Evolutionary conservation across 192 early-diverging fungal genomes (phyloP), one percentile per base, ranked within the genome.

Genomic region (Dissophora globulifera): DNA sequence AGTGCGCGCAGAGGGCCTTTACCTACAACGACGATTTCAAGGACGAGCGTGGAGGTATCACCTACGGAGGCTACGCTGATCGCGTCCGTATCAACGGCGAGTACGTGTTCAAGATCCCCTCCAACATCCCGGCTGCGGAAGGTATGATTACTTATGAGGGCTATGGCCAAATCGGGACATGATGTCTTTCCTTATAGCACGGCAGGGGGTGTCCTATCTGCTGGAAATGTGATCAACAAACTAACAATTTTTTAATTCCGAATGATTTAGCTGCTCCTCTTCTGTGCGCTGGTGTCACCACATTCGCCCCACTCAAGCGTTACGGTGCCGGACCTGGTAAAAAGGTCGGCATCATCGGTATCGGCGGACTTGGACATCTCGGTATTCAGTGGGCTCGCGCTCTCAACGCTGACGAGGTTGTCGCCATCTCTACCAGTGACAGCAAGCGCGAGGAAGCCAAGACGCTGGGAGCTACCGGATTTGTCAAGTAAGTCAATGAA

Each of bases 231-330:
- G 16, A 45, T 45, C 16, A 4, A 17, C 43, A 45, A 45, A 26
- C 54, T 57, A 41, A 57, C 22, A 9, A 9, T 50, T 29, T 27
- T 23, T 7, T 10, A 32, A n/a, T n/a, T n/a, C n/a, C n/a, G n/a
- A n/a, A n/a, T n/a, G n/a, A n/a, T n/a, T n/a, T 54, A 72, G 91
- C 88, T n/a, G 89, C 93, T 8, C 92, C 93, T 22, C 80, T 96
- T 45, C 58, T 96, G 49, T 96, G 95, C 78, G 95, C 94, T 35
- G 95, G 94, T 31, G 80, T 89, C 56, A 94, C 95, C 12, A 89
- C 91, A 27, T 93, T 79, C 55, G 25, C 70, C n/a, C 85, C 90
- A 20, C 76, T 93, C n/a, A 79, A 81, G 48, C 78, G 80, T 10
- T 50, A 79, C 25, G 62, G 84, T 5, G 79, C 86, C 33, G 81